Conservation (phyloP, 441 rosid genomes). For the Viola pubescens region DNA sequence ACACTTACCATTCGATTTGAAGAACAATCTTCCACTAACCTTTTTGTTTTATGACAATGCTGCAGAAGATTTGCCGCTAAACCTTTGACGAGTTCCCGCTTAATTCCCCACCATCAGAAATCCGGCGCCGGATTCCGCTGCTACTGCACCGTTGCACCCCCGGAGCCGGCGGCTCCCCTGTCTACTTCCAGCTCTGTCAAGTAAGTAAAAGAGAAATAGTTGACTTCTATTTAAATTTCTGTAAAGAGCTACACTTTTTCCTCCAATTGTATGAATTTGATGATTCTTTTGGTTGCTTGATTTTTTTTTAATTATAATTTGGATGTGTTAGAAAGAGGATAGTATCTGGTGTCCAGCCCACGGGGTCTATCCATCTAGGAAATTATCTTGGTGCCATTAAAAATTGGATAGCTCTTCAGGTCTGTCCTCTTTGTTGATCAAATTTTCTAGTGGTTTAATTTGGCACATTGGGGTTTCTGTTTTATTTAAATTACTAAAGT, state of each 20-base stretch:
- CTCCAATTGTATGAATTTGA: background rate
- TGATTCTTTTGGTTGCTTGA: background rate
- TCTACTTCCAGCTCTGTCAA: constrained; percentile 32
- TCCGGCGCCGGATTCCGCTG: constrained; percentile 29
- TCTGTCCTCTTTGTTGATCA: constrained; percentile 12
- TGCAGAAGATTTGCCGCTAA: too few relatives aligned
- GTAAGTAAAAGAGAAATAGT: constrained; percentile 15
- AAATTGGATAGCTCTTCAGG: constrained; percentile 86
- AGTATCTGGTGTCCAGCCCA: constrained; percentile 93
- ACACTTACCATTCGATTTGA: constrained; percentile 5
- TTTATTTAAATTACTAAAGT: background rate
- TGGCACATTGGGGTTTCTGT: background rate
- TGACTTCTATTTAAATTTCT: too few relatives aligned
- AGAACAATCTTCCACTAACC: too few relatives aligned
- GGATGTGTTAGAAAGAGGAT: constrained; percentile 51
- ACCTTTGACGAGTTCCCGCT: constrained; percentile 2
- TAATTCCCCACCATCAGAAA: constrained; percentile 17
- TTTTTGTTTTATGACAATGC: too few relatives aligned
- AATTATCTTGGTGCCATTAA: constrained; percentile 91
- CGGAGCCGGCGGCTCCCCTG: constrained; percentile 33
- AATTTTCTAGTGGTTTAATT: background rate
- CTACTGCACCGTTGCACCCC: constrained; percentile 37
- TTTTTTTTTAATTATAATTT: background rate
- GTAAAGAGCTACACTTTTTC: too few relatives aligned
- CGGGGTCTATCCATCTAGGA: constrained; percentile 85